Base-by-base conservation (phyloP, 2,329 filamentous ascomycete species). In the Phyllosticta capitalensis region DNA sequence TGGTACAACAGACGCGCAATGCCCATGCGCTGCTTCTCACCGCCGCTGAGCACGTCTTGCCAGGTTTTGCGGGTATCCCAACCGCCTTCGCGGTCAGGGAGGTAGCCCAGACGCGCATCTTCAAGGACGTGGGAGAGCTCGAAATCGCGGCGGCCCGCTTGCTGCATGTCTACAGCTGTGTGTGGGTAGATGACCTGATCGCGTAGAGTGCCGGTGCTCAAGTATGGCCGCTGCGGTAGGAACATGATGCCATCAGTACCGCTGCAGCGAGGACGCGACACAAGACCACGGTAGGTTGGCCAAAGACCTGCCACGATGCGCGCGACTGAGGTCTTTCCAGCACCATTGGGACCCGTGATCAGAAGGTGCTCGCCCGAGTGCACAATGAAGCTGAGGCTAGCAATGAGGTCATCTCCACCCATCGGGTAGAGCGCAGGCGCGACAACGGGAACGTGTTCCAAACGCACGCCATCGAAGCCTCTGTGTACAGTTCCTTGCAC, bases 101-200 rank as follows among this genome's bases (percentile, higher is more conserved):
- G 81, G 72, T 99, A 97, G 3, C 91, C 92, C 0, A 99, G 80
- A 60, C 84, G 84, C 0, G 92, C 92, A 56, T 89, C 88, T 60
- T 96, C 89, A 3, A 99, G 81, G 2, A 95, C 83, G 24, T 79
- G 79, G 69, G 87, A 83, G 20, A 99, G 81, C 64, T 95, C 89
- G 30, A 83, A 79, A 70, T 99, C 94, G 2, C 83, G 84, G 66
- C 87, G 86, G 17, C 87, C 85, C 63, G 87, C 86, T 61, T 89
- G 86, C 28, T 85, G 86, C 94, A 99, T 97, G 67, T 99, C 94
- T 50, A 92, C 78, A 70, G 95, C 92, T 6, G 90, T 92, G 67
- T 99, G 91, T 0, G 94, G 94, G 67, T 99, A 99, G 69, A 97
- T 96, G 67, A 99, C 90, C 75, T 99, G 95, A 68, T 99, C 95